phyloP scores from a whole-genome alignment of 1,284 basidiomycete species.

The Apiotrichum gracile region DNA sequence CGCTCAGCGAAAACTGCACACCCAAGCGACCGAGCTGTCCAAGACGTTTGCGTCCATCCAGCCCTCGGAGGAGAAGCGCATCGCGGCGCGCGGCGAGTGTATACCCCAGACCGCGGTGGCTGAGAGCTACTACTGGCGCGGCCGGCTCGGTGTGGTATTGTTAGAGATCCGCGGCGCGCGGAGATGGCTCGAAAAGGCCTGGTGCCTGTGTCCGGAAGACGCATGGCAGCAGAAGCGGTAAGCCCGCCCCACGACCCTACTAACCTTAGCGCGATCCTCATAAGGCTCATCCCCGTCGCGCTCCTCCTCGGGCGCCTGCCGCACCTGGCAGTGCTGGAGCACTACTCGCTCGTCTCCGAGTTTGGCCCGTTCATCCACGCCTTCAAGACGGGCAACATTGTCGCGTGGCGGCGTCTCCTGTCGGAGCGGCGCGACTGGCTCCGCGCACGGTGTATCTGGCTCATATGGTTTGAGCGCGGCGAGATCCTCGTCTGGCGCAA shows the following conservation, averaged over 20 bases:
- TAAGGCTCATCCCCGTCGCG: conserved; percentile 45
- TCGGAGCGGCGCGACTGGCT: conserved; percentile 42
- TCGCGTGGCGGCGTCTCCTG: conserved; percentile 37
- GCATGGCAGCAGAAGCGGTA: conserved; percentile 34
- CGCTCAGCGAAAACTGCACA: conserved; percentile 34
- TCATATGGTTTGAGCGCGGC: conserved; percentile 46
- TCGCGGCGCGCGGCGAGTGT: conserved; percentile 19
- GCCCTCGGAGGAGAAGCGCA: conserved; percentile 31
- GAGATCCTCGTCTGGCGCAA: conserved; percentile 49
- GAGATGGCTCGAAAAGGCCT: conserved; percentile 36
- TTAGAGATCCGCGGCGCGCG: conserved; percentile 32
- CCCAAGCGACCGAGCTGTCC: conserved; percentile 33
- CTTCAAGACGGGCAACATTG: conserved; percentile 40
- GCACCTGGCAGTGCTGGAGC: conserved; percentile 20
- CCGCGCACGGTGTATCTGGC: conserved; percentile 41
- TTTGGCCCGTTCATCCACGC: conserved; percentile 43
- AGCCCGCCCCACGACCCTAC: neutral
- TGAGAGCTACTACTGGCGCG: conserved; percentile 44
- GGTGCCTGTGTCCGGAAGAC: conserved; percentile 23
- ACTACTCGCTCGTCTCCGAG: conserved; percentile 36
- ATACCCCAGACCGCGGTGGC: conserved; percentile 25
- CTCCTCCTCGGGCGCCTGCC: conserved; percentile 45
- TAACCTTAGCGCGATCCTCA: conserved; percentile 43
- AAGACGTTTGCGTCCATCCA: conserved; percentile 24
- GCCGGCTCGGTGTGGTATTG: conserved; percentile 32